Evolutionary conservation across 345 rosid genomes (phyloP), one percentile per base, ranked within the genome.

Genomic region (Eucalyptus cladocalyx): DNA sequence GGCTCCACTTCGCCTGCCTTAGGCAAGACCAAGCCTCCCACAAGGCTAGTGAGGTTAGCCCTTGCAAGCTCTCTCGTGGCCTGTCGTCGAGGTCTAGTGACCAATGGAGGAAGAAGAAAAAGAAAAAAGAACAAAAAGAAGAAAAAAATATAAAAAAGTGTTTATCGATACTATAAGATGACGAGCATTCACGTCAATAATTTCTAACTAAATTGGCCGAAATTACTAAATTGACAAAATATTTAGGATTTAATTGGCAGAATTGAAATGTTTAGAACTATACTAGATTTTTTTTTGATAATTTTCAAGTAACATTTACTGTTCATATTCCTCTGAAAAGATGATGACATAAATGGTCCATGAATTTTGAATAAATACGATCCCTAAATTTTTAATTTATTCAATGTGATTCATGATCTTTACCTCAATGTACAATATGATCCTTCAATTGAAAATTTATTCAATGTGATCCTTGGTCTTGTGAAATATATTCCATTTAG

Each of bases 261-360:
- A 56, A 24, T 56, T 24, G 30, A 56, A 24, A 56, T 9, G 28
- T 56, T 24, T 56, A 10, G 0, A 53, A 53, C 11, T 53, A 53
- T 53, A 53, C 24, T 53, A 53, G 0, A 3, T 19, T 17, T 17
- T 6, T 18, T 54, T 8, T 23, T 56, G 0, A 56, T 56, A 56
- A 9, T 56, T 24, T 56, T 56, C 62, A 0, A 0, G 5, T 1
- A 56, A 56, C 4, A 0, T 56, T 9, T 23, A 24, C 0, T 24
- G 4, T 13, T 62, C 69, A 1, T 28, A 62, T 62, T 62, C 16
- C 4, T 60, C 1, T 62, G 1, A 14, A 62, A 12, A 28, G 1
- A 62, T 13, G 30, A 62, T 62, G 34, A 13, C 32, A 13, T 30
- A 62, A 28, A 62, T 30, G 7, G 1, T 62, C 1, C 18, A 30